Evolutionary conservation across 495 filamentous ascomycete species (phyloP).

Genomic region (Aspergillus mulundensis): DNA sequence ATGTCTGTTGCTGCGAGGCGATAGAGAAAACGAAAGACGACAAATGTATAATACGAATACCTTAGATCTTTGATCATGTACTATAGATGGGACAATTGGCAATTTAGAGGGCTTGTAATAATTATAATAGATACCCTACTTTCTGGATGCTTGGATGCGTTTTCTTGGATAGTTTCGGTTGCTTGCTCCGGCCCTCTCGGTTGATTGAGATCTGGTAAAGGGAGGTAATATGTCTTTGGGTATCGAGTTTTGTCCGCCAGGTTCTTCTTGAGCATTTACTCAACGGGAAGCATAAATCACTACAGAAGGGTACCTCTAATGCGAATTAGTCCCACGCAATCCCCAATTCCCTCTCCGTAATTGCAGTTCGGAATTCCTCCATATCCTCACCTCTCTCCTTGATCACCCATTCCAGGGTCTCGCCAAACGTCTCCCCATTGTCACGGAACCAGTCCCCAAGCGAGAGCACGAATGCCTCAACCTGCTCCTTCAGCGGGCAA

Average conservation of each 20-base stretch:
- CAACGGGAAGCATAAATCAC: background rate
- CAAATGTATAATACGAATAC: constrained; percentile 11
- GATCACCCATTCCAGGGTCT: constrained; percentile 45
- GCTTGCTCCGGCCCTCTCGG: no score
- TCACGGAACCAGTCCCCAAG: constrained; percentile 61
- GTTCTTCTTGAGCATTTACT: no score
- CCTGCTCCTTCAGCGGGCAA: constrained; percentile 49
- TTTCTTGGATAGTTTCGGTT: background rate
- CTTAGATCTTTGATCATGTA: constrained; percentile 7
- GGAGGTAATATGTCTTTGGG: no score
- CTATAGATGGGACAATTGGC: constrained; percentile 7
- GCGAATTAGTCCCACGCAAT: constrained; percentile 19
- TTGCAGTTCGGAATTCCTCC: constrained; percentile 25
- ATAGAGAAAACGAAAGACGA: background rate
- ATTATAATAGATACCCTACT: constrained; percentile 10
- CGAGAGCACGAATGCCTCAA: constrained; percentile 47
- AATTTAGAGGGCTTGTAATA: constrained; percentile 13
- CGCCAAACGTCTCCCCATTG: constrained; percentile 58
- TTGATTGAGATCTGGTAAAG: no score
- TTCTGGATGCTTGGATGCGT: no score
- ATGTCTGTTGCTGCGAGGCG: background rate
- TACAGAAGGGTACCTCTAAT: background rate
- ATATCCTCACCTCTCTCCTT: constrained; percentile 40
- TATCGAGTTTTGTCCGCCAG: background rate
- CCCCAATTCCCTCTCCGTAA: constrained; percentile 29